Conservation (phyloP, 2,329 filamentous ascomycete species). For the Xylariaceae sp. region DNA sequence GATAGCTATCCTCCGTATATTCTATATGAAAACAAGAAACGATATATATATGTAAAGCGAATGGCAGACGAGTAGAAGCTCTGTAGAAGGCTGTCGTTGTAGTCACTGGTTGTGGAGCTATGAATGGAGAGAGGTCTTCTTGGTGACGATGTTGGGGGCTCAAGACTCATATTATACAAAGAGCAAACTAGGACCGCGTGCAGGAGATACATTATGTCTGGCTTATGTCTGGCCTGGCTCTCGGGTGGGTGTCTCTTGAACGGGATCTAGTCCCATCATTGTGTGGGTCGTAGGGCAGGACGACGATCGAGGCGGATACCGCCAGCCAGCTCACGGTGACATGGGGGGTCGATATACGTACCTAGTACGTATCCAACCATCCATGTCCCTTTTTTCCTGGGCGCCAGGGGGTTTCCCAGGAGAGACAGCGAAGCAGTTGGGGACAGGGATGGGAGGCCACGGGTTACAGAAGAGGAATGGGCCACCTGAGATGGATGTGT, state of each 20-base stretch:
- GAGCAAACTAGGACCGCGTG: constrained; percentile 25
- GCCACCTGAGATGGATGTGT: constrained; percentile 14
- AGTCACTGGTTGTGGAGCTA: constrained; percentile 16
- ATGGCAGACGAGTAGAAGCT: constrained; percentile 5
- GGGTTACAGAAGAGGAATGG: constrained; percentile 28
- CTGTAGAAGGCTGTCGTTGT: constrained; percentile 8
- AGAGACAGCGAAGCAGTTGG: constrained; percentile 21
- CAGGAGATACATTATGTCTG: constrained; percentile 12
- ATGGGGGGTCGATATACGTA: constrained; percentile 2
- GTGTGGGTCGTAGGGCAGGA: constrained; percentile 27
- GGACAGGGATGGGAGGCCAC: constrained; percentile 18
- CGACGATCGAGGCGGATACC: constrained; percentile 29
- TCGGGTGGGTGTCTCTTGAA: constrained; percentile 22
- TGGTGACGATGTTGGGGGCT: constrained; percentile 30
- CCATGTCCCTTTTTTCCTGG: neutral
- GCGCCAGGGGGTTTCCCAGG: constrained; percentile 6
- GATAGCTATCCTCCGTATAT: constrained; percentile 7
- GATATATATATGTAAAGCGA: constrained; percentile 19
- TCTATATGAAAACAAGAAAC: constrained; percentile 4
- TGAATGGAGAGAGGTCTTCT: constrained; percentile 19
- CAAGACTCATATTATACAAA: constrained; percentile 31
- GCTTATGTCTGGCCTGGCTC: constrained; percentile 13
- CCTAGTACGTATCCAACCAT: neutral
- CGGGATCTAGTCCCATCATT: constrained; percentile 29
- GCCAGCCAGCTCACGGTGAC: constrained; percentile 25